Evolutionary conservation across 73 alveolate species (phyloP), one percentile per base, ranked within the genome.

Genomic region (Vitrella brassicaformis): DNA sequence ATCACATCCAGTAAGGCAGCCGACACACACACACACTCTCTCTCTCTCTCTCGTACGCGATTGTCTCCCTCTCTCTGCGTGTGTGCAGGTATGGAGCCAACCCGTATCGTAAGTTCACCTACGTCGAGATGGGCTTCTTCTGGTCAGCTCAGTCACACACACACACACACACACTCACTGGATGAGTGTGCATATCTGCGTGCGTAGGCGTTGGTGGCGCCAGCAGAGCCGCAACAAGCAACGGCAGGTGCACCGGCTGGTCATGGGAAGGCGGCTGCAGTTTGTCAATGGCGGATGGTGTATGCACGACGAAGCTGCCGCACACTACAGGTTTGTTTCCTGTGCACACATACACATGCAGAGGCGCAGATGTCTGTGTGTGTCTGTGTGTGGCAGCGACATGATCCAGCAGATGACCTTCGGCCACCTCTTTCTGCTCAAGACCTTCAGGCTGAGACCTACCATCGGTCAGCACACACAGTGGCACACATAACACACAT

Each of bases 291-390:
- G 97, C 25, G 98, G 98, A 10, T 94, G 98, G 98, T 87, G 90
- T 68, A 94, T 94, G 98, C 93, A 89, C 73, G 98, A 94, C 71
- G 98, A 94, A 79, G 98, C 98, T 0, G 85, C 94, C 26, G 79
- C 96, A 0, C 90, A 92, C 89, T 94, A 85, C 77, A 0, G 66
- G 46, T 73, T 66, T 14, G 31, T 66, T 70, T n/a, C n/a, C n/a
- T n/a, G n/a, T n/a, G n/a, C n/a, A n/a, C n/a, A n/a, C n/a, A n/a
- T n/a, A n/a, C n/a, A n/a, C n/a, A n/a, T n/a, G n/a, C n/a, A n/a
- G n/a, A n/a, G 71, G 25, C 31, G 28, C 22, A 9, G 32, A 66
- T 19, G 14, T 25, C 22, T 64, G 25, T 18, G 68, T 25, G 27
- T 10, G 67, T n/a, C 68, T 80, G 93, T n/a, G n/a, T n/a, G n/a